These are phyloP conservation scores for Pseudogymnoascus sp. DNA, from an alignment of 2,329 filamentous ascomycete genomes.

Conservation along the genomic window DNA sequence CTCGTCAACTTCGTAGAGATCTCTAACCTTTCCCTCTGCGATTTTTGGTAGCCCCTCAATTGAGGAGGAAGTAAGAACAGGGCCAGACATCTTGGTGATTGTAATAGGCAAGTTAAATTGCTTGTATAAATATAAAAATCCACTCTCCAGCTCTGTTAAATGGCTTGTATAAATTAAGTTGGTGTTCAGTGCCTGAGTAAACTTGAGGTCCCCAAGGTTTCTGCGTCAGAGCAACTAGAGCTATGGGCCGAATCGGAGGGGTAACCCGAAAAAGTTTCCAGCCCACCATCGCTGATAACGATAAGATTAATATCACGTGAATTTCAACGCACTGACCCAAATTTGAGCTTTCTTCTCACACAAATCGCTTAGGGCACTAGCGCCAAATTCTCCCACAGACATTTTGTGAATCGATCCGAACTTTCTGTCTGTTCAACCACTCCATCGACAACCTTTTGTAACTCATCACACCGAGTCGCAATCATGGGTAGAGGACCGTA, in stretches of 20 bases:
- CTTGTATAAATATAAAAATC: background rate
- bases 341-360: background rate
- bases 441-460: conserved; percentile 16
- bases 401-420: conserved; percentile 3
- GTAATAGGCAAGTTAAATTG: conserved; percentile 2
- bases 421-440: conserved; percentile 9
- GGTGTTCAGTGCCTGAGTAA: conserved; percentile 2
- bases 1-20: conserved; percentile 66
- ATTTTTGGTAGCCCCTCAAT: conserved; percentile 20
- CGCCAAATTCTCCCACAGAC: conserved; percentile 6
- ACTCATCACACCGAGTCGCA: conserved; percentile 21
- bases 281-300: conserved; percentile 5
- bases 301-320: background rate
- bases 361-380: conserved; percentile 8
- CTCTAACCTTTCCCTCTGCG: conserved; percentile 61
- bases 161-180: background rate
- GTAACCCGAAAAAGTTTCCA: conserved; percentile 9
- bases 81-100: conserved; percentile 14
- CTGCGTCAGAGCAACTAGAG: background rate
- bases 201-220: background rate
- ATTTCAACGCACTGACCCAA: background rate
- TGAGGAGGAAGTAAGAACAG: conserved; percentile 17
- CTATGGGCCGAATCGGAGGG: conserved; percentile 4
- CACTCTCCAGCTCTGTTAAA: background rate
- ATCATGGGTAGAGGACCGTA: conserved; percentile 43